Evolutionary conservation across 768 basidiomycete genomes (phyloP), one percentile per base, ranked within the genome.

Genomic region (Termitomyces bulborhizus): DNA sequence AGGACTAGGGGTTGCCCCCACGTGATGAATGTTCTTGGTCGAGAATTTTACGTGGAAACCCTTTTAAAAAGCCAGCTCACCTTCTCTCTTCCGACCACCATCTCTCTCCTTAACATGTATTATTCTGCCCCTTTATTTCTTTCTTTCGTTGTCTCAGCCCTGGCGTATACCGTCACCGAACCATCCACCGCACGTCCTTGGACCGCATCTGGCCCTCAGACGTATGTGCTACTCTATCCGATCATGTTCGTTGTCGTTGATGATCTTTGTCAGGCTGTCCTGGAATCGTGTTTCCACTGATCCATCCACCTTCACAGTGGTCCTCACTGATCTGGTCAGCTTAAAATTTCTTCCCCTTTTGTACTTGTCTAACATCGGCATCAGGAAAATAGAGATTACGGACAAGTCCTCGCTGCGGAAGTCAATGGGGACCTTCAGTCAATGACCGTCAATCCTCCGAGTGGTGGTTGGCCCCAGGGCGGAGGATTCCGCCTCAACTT

Each of bases 241-340:
- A 57, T n/a, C 11, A 21, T 18, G 26, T 7, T 24, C 34, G 31
- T 13, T 27, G 24, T 50, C 9, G 47, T 32, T 50, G 50, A 54
- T 27, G n/a, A 16, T 31, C n/a, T 55, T 26, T 44, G 60, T 68
- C 61, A 75, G 71, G 15, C 70, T 91, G 53, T 55, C 71, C 6
- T 95, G 91, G 91, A 47, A 67, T 1, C 76, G 77, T 5, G 90
- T 91, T 56, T 56, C 59, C 51, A 88, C 86, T 8, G 93, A 95
- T 65, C 69, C 78, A 0, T 26, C 54, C 50, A 90, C 80, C 70
- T 92, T 93, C 68, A 80, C 87, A 13, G 76, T 79, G 46, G 71
- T 90, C 48, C 76, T 95, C 46, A 77, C 75, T 58, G 88, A 89
- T 71, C 67, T 75, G 65, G 89, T 84, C 52, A 43, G 76, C 66